Conservation (phyloP, 1,284 basidiomycete species). For the Marasmius oreades region DNA sequence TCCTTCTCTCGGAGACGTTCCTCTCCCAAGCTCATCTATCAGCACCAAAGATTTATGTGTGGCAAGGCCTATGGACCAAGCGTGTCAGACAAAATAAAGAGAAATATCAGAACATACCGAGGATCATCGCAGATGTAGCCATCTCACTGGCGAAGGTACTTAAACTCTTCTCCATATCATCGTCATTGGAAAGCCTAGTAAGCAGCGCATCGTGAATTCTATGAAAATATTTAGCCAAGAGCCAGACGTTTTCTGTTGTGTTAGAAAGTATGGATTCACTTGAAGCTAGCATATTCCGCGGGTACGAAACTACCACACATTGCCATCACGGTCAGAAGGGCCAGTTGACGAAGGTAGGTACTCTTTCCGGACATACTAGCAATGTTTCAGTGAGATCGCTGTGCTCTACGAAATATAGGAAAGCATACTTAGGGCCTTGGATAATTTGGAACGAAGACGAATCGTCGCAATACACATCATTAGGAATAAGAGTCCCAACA, state of each 20-base stretch:
- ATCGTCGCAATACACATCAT: slow-evolving; percentile 84
- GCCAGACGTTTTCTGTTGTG: background rate
- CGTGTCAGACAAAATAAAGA: background rate
- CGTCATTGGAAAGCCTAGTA: slow-evolving; percentile 89
- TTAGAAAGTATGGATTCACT: slow-evolving; percentile 34
- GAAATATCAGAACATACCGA: slow-evolving; percentile 41
- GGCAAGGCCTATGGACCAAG: slow-evolving; percentile 56
- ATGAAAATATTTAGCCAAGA: slow-evolving; percentile 3
- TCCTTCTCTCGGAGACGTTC: slow-evolving; percentile 85
- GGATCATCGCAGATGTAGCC: slow-evolving; percentile 85
- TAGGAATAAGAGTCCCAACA: slow-evolving; percentile 71
- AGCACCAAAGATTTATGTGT: slow-evolving; percentile 73
- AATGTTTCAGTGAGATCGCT: background rate
- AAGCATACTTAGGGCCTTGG: slow-evolving; percentile 79
- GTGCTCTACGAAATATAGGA: background rate
- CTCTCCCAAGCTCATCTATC: slow-evolving; percentile 89
- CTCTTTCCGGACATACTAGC: slow-evolving; percentile 89
- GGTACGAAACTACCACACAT: slow-evolving; percentile 91
- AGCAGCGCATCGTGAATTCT: slow-evolving; percentile 83
- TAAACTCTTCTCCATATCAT: slow-evolving; percentile 81
- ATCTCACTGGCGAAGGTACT: slow-evolving; percentile 95
- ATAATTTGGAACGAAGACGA: slow-evolving; percentile 84
- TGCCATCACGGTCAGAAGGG: slow-evolving; percentile 80
- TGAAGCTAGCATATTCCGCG: slow-evolving; percentile 85
- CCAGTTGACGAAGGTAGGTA: slow-evolving; percentile 87